Percentiles rank a stretch among this genome's conserved stretches.
Evolutionary conservation across 495 filamentous ascomycete species (phyloP).

Genomic region (Xylaria palmicola): DNA sequence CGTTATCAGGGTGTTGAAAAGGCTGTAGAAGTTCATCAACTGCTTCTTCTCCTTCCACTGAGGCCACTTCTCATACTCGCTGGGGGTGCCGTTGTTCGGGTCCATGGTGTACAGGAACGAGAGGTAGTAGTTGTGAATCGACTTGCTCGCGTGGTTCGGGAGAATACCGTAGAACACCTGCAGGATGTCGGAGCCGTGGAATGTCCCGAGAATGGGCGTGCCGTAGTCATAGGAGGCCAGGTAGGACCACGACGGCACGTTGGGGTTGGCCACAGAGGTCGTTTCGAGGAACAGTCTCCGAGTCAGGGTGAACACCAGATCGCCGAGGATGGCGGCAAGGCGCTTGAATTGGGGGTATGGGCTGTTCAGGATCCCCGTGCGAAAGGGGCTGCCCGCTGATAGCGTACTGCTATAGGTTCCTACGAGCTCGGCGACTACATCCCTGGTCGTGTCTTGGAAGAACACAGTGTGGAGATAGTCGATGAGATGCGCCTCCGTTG

Average conservation of each 20-base stretch:
- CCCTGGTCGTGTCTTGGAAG: slow-evolving; percentile 51
- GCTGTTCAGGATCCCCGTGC: slow-evolving; percentile 60
- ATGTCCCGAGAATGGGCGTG: slow-evolving; percentile 68
- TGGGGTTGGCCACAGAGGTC: slow-evolving; percentile 43
- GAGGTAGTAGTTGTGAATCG: slow-evolving; percentile 62
- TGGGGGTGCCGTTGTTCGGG: slow-evolving; percentile 53
- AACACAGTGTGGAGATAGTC: slow-evolving; percentile 57
- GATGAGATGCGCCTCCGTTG: slow-evolving; percentile 53
- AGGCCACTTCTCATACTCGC: slow-evolving; percentile 55
- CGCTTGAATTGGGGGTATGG: slow-evolving; percentile 75
- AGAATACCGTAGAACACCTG: slow-evolving; percentile 64
- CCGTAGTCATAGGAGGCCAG: slow-evolving; percentile 65
- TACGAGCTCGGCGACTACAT: slow-evolving; percentile 53
- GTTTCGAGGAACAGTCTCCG: slow-evolving; percentile 56
- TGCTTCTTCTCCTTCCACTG: slow-evolving; percentile 53
- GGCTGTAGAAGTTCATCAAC: slow-evolving; percentile 58
- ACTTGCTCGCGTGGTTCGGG: slow-evolving; percentile 59
- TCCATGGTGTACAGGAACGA: slow-evolving; percentile 65
- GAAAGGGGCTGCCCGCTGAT: slow-evolving; percentile 61
- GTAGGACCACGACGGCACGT: slow-evolving; percentile 69
- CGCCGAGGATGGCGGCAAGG: slow-evolving; percentile 71
- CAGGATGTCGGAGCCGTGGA: slow-evolving; percentile 65
- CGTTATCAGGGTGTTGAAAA: slow-evolving; percentile 42
- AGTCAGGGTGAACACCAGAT: slow-evolving; percentile 64
- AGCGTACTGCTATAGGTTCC: slow-evolving; percentile 52